Conservation (phyloP, 2,329 filamentous ascomycete genomes). For the Ceratocystis variospora region DNA sequence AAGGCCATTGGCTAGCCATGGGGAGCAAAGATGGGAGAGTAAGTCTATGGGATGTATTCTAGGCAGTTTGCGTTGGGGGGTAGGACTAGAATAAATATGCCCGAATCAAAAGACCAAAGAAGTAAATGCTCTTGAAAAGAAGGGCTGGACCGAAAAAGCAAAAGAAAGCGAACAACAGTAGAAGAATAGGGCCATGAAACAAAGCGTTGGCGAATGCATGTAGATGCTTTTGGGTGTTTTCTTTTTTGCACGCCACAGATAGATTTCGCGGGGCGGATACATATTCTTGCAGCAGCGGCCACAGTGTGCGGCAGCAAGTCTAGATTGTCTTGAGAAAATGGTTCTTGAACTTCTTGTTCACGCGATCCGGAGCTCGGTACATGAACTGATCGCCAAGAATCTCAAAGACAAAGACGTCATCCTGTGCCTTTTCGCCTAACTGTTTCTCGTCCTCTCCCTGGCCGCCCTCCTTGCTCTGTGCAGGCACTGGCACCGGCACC, state of each 20-base stretch:
- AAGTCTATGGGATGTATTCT: conserved; percentile 91
- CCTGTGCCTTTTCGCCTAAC: background rate
- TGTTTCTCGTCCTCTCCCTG: background rate
- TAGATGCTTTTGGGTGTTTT: background rate
- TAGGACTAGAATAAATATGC: too few species aligned
- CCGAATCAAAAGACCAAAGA: too few species aligned
- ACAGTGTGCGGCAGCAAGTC: conserved; percentile 23
- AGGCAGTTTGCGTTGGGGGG: background rate
- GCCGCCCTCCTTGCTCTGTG: conserved; percentile 3
- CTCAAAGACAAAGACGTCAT: conserved; percentile 55
- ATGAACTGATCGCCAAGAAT: conserved; percentile 79
- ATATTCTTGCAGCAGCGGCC: too few species aligned
- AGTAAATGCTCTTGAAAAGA: too few species aligned
- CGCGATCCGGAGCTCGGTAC: conserved; percentile 66
- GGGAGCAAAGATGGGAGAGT: conserved; percentile 93
- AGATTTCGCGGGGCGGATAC: too few species aligned
- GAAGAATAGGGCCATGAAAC: background rate
- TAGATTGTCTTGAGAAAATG: conserved; percentile 65
- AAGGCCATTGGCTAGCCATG: conserved; percentile 75
- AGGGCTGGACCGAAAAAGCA: too few species aligned
- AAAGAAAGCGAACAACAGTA: background rate
- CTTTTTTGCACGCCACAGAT: too few species aligned
- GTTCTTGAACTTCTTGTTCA: conserved; percentile 81
- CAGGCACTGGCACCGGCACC: conserved; percentile 37
- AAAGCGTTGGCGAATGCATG: background rate